phyloP scores from a whole-genome alignment of 345 rosid species.

The Bruguiera sexangula region DNA sequence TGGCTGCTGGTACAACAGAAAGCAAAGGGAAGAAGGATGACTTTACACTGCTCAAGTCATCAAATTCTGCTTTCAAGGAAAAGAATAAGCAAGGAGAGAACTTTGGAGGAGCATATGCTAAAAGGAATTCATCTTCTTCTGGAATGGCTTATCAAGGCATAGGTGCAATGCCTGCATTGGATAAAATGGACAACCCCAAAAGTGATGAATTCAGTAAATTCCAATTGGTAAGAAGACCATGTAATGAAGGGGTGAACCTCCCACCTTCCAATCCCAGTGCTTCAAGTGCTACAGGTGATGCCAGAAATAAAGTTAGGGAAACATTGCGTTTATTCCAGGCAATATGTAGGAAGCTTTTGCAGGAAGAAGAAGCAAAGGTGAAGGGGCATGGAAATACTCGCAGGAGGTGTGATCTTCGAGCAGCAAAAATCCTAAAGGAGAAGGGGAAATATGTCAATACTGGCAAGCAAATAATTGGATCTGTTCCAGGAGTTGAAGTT shows the following conservation, averaged over 20 bases:
- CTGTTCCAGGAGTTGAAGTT: constrained; percentile 72
- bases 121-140: constrained; percentile 15
- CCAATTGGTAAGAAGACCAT: constrained; percentile 18
- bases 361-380: constrained; percentile 64
- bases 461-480: constrained; percentile 51
- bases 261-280: constrained; percentile 44
- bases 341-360: constrained; percentile 62
- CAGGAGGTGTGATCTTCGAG: constrained; percentile 60
- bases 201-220: constrained; percentile 16
- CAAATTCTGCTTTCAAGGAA: constrained; percentile 18
- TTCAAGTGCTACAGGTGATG: constrained; percentile 21
- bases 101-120: constrained; percentile 8
- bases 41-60: background rate
- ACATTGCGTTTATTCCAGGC: constrained; percentile 67
- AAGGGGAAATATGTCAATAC: constrained; percentile 42
- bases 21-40: constrained; percentile 35
- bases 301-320: constrained; percentile 71
- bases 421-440: constrained; percentile 53
- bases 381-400: constrained; percentile 11
- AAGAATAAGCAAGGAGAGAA: constrained; percentile 21
- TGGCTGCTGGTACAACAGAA: constrained; percentile 19
- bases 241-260: constrained; percentile 32
- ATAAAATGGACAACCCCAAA: constrained; percentile 12
- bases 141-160: constrained; percentile 9
- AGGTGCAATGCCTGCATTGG: constrained; percentile 13